Evolutionary conservation across 179 eudicot genomes (phyloP).

Genomic region (Spinacia oleracea): DNA sequence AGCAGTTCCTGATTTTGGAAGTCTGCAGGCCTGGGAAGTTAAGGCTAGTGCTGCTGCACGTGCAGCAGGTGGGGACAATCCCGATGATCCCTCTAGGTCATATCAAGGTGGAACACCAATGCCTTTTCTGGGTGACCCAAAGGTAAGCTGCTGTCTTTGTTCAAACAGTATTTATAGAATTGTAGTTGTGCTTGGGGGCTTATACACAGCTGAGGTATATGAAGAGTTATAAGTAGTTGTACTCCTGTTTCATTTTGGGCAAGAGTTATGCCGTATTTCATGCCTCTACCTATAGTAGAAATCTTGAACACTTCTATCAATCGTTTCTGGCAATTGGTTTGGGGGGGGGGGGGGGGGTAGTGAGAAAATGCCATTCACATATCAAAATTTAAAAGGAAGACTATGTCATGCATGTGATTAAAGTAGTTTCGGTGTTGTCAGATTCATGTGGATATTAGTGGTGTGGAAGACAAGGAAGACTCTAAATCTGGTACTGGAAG

Average conservation of each 20-base stretch:
- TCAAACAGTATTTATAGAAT: neutral
- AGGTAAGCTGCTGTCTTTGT: slow-evolving; percentile 47
- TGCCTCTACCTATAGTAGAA: neutral
- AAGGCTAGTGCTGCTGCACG: slow-evolving; percentile 70
- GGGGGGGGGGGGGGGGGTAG: no score
- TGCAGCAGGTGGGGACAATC: slow-evolving; percentile 50
- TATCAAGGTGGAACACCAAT: slow-evolving; percentile 70
- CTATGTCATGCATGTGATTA: neutral
- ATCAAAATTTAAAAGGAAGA: neutral
- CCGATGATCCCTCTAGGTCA: slow-evolving; percentile 50
- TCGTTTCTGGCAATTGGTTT: no score
- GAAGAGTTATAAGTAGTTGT: no score
- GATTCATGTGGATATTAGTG: slow-evolving; percentile 82
- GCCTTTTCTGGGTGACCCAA: slow-evolving; percentile 87
- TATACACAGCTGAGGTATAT: no score
- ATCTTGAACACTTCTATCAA: no score
- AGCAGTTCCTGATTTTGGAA: slow-evolving; percentile 79
- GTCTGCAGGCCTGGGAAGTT: slow-evolving; percentile 85
- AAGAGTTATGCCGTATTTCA: neutral
- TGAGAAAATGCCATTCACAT: neutral
- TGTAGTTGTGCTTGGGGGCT: neutral
- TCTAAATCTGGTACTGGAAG: slow-evolving; percentile 48
- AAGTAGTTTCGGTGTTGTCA: slow-evolving; percentile 24
- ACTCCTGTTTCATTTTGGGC: neutral
- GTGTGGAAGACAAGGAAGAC: slow-evolving; percentile 64